Percentiles rank a stretch among this genome's conserved stretches.
Evolutionary conservation across 2,329 filamentous ascomycete species (phyloP).

Genomic region (Albifimbria verrucaria): DNA sequence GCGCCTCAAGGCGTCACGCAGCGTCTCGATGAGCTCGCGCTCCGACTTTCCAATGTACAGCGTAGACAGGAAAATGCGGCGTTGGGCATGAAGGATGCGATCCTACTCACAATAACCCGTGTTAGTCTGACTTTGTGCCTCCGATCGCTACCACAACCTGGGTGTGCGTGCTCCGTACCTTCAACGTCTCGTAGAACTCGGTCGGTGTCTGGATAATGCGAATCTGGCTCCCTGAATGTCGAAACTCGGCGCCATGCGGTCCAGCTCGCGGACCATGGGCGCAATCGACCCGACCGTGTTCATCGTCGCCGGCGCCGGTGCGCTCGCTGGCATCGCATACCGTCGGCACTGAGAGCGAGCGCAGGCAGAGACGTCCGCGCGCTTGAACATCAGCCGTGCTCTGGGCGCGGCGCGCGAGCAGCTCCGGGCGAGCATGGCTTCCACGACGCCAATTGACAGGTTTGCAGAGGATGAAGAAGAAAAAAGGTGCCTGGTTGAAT

Average conservation of each 20-base stretch:
- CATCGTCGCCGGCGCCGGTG: constrained; percentile 22
- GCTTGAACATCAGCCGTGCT: constrained; percentile 22
- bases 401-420: constrained; percentile 29
- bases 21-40: constrained; percentile 76
- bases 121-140: background rate
- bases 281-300: constrained; percentile 39
- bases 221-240: constrained; percentile 76
- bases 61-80: constrained; percentile 87
- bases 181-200: constrained; percentile 90
- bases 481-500: too few species aligned
- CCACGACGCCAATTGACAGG: constrained; percentile 2
- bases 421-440: constrained; percentile 31
- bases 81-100: constrained; percentile 78
- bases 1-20: constrained; percentile 69
- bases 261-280: constrained; percentile 68
- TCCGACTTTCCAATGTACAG: constrained; percentile 95
- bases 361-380: constrained; percentile 17
- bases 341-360: constrained; percentile 34
- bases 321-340: constrained; percentile 33
- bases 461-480: too few species aligned
- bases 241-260: constrained; percentile 87
- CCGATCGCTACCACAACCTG: background rate
- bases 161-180: constrained; percentile 52
- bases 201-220: constrained; percentile 73
- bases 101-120: constrained; percentile 40